Evolutionary conservation across 768 basidiomycete species (phyloP), one percentile per base, ranked within the genome.

Genomic region (Gelatoporia subvermispora): DNA sequence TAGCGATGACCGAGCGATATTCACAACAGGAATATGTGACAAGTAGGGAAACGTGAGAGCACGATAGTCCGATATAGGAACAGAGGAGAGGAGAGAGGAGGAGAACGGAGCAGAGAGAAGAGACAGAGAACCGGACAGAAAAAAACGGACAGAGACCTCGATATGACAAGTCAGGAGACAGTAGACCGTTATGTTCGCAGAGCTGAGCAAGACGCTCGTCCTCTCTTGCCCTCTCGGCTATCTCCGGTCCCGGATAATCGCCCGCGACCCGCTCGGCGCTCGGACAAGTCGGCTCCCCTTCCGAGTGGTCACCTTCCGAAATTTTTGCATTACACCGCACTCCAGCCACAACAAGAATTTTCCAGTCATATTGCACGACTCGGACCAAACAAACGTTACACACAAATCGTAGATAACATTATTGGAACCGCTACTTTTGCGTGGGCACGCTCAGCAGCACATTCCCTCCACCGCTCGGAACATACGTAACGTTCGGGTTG

Each of bases 401-500:
- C n/a, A n/a, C n/a, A n/a, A n/a, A n/a, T n/a, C n/a, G n/a, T n/a
- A n/a, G n/a, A n/a, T n/a, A n/a, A n/a, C n/a, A n/a, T n/a, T n/a
- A n/a, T n/a, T n/a, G n/a, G 18, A 40, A 18, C 25, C 23, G 25
- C 47, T 51, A 49, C 52, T 24, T 43, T 31, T 49, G 52, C 17
- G 80, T 78, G 49, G 88, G 84, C 52, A 95, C 83, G 67, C 88
- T 91, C 65, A 95, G 68, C 56, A 96, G 69, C 49, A 96, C 83
- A 61, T 87, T 88, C 2, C 84, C 84, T 13, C 82, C 82, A 11
- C 85, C 75, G 57, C 84, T 84, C 41, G 93, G 93, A 50, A 96
- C 81, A 63, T 93, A 96, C 28, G 90, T 85, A 61, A 96, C 90
- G 65, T 94, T 93, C 51, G 79, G 77, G 60, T 88, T 93, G 55